phyloP scores from a whole-genome alignment of 192 early-diverging fungal genomes.

The Dissophora ornata region DNA sequence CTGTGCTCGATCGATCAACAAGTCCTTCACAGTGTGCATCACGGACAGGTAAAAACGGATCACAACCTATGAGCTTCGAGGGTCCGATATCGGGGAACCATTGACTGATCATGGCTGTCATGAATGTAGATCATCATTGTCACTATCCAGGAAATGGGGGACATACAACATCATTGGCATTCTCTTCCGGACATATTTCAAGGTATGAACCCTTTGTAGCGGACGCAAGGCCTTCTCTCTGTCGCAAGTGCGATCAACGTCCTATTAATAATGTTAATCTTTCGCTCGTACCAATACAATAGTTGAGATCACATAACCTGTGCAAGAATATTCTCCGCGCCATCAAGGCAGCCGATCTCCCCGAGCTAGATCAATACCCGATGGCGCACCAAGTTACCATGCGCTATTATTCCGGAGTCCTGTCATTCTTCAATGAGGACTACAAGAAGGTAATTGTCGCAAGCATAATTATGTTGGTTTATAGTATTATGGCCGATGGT shows the following conservation, averaged over 20 bases:
- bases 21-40: conserved; percentile 88
- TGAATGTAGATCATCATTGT: conserved; percentile 44
- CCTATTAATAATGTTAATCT: no score
- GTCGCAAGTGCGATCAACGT: no score
- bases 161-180: conserved; percentile 89
- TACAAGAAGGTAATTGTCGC: conserved; percentile 68
- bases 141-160: conserved; percentile 89
- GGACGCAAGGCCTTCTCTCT: no score
- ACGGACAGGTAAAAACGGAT: conserved; percentile 76
- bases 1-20: conserved; percentile 86
- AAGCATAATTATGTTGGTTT: background rate
- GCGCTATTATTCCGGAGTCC: conserved; percentile 86
- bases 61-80: no score
- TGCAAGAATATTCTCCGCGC: conserved; percentile 86
- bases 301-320: conserved; percentile 83
- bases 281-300: no score
- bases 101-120: background rate
- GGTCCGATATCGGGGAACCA: background rate
- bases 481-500: no score
- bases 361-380: conserved; percentile 79
- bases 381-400: conserved; percentile 88
- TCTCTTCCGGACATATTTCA: conserved; percentile 89
- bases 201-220: no score
- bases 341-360: conserved; percentile 77
- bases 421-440: conserved; percentile 88